Base-by-base conservation (phyloP, 805 yeast genomes). In the Cyberlindnera mississippiensis region DNA sequence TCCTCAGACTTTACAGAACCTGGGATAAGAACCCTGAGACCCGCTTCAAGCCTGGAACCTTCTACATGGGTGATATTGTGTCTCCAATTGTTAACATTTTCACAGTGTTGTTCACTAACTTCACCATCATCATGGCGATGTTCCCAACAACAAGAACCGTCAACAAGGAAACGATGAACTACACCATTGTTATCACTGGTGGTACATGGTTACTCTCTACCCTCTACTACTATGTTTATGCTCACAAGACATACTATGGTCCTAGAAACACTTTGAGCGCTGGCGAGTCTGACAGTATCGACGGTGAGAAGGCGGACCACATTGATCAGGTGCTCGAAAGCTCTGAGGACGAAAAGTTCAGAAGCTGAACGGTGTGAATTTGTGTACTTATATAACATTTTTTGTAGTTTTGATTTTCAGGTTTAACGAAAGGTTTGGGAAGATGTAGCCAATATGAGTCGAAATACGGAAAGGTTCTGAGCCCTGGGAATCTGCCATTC, bases 111-210 rank as follows among this genome's bases (percentile, higher is more conserved):
- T 84, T 78, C 70, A 71, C 76, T 38, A 46, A 55, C 0, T 83
- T 72, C 51, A 71, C 74, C 44, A 75, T 82, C 27, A 62, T 78
- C 17, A 60, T 82, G 61, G 67, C 73, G 29, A 77, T 78, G 81
- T 75, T 82, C 66, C 91, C 93, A 24, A 39, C 55, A 28, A 63
- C 72, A 15, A 60, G 60, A 48, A 48, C 47, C n/a, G 52, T 61
- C 5, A 45, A 51, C 10, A 67, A 66, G 42, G 60, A 62, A 0
- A 62, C 75, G 5, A 84, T 85, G 93, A 85, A 85, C 61, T 85
- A 84, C 56, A 77, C 88, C 1, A 72, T 75, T 55, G 86, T 78
- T 4, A 76, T 83, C 44, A 81, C 78, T 29, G 76, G 77, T 19
- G 82, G 80, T 28, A 70, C 74, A 13, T 79, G 85, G 82, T 48